Percentiles rank a stretch among this genome's conserved stretches.
Conservation (phyloP, 306 rosid genomes). For the Corylus americana region DNA sequence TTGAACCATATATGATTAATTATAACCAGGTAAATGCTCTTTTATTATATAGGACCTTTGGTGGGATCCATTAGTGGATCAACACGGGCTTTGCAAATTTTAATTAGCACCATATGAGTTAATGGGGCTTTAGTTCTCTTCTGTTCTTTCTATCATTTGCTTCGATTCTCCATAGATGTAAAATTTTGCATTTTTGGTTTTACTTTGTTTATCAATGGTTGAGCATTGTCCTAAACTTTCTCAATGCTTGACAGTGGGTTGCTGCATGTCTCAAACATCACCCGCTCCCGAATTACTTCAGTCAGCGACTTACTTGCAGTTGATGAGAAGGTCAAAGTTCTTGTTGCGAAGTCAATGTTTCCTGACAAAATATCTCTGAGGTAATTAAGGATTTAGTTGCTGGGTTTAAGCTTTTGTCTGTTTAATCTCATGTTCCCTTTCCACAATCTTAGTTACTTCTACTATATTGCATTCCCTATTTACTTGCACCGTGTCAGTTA, state of each 20-base stretch:
- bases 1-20: neutral
- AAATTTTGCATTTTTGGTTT: conserved; percentile 7
- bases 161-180: neutral
- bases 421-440: neutral
- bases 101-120: neutral
- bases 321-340: conserved; percentile 76
- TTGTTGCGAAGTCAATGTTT: conserved; percentile 80
- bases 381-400: conserved; percentile 39
- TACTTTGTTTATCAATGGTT: conserved; percentile 3
- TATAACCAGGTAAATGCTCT: neutral
- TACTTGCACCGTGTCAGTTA: neutral
- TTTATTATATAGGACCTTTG: neutral
- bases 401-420: neutral
- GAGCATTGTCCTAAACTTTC: conserved; percentile 23
- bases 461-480: neutral
- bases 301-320: conserved; percentile 72
- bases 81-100: neutral
- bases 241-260: conserved; percentile 67
- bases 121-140: neutral
- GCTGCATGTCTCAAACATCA: conserved; percentile 90
- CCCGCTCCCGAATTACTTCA: conserved; percentile 58
- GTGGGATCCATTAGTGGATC: neutral
- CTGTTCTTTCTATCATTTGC: conserved; percentile 13
- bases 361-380: conserved; percentile 88
- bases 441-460: neutral